Evolutionary conservation across 163 green algal species (phyloP).

Genomic region (Scenedesmus sp.): DNA sequence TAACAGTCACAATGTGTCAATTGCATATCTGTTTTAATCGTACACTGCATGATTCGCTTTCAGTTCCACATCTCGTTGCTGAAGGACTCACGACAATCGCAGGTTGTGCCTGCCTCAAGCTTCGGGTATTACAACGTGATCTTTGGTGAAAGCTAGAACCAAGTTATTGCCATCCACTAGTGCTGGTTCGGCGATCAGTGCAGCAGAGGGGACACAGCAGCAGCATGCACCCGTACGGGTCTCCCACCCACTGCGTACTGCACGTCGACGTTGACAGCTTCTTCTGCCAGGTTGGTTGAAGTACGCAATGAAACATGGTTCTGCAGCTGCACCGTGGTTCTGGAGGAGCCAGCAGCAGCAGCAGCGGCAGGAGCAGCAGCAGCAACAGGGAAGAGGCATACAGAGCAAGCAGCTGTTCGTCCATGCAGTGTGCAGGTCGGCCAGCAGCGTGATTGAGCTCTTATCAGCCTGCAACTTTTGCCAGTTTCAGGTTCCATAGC

Average conservation of each 20-base stretch:
- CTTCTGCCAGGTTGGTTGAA: constrained; percentile 66
- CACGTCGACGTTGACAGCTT: constrained; percentile 74
- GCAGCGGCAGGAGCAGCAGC: background rate
- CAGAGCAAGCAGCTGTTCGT: background rate
- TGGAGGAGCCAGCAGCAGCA: background rate
- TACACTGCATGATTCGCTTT: too few species aligned
- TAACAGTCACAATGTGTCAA: too few species aligned
- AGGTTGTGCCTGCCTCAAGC: background rate
- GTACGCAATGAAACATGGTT: background rate
- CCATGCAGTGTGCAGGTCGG: too few species aligned
- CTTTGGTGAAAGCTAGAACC: background rate
- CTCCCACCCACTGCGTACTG: constrained; percentile 55
- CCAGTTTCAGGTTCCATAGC: too few species aligned
- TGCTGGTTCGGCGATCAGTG: background rate
- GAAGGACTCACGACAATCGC: too few species aligned
- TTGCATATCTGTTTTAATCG: too few species aligned
- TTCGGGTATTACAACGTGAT: background rate
- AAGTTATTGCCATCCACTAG: background rate
- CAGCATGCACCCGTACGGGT: constrained; percentile 24
- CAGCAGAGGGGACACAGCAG: background rate
- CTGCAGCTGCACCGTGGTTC: background rate
- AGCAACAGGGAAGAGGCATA: background rate
- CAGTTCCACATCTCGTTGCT: too few species aligned
- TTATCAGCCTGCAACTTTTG: too few species aligned
- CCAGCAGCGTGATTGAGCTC: too few species aligned